Percentiles rank a stretch among this genome's conserved stretches.
Conservation (phyloP, 2,329 filamentous ascomycete species). For the Penicillium sp. region DNA sequence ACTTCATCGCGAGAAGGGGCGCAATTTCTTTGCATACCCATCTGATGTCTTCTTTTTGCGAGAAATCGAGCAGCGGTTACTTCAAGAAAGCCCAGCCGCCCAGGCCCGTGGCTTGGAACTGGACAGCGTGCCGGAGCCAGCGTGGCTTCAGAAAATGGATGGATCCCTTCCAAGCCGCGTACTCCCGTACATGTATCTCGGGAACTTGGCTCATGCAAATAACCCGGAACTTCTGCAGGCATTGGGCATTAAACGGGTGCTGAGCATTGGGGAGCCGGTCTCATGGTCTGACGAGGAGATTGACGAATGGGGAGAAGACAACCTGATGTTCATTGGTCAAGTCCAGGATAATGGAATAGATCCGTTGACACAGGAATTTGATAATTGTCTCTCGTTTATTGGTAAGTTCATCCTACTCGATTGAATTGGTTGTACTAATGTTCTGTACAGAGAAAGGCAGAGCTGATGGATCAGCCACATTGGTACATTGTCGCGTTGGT, state of each 20-base stretch:
- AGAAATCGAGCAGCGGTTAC: constrained; percentile 68
- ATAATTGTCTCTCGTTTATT: constrained; percentile 83
- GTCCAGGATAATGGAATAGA: constrained; percentile 98
- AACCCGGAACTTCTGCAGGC: constrained; percentile 77
- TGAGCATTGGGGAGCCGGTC: constrained; percentile 88
- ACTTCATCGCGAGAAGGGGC: constrained; percentile 72
- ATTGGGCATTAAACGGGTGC: constrained; percentile 78
- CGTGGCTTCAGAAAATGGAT: constrained; percentile 79
- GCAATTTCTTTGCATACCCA: constrained; percentile 95
- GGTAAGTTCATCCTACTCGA: constrained; percentile 55
- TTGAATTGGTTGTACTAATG: neutral
- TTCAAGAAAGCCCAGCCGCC: constrained; percentile 49
- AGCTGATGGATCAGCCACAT: constrained; percentile 71
- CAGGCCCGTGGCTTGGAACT: constrained; percentile 18
- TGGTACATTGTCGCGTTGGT: constrained; percentile 94
- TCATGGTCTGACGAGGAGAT: constrained; percentile 71
- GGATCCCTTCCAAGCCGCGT: constrained; percentile 88
- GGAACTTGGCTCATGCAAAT: constrained; percentile 89
- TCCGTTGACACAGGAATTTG: constrained; percentile 79
- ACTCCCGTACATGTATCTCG: constrained; percentile 91
- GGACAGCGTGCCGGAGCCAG: constrained; percentile 51
- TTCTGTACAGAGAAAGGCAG: constrained; percentile 68
- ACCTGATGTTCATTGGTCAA: constrained; percentile 73
- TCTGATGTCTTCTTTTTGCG: constrained; percentile 82
- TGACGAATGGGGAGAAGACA: constrained; percentile 70